A percentile compares a stretch with the other conserved stretches of the same genome.
These are phyloP conservation scores for Kingdonia uniflora DNA, from an alignment of 164 flowering plant species.

Conservation along the genomic window DNA sequence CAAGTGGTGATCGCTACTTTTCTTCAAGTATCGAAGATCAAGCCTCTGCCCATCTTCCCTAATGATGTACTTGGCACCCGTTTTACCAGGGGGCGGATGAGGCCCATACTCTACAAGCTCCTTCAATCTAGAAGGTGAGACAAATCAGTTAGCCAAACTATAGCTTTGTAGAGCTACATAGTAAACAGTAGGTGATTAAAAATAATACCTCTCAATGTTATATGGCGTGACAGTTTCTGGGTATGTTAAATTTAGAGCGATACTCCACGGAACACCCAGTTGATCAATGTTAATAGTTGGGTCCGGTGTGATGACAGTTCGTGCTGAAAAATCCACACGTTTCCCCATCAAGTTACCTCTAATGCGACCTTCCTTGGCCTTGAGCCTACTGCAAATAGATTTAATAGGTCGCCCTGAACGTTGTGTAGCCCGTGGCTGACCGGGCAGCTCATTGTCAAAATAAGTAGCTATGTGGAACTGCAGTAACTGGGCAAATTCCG, in stretches of 20 bases:
- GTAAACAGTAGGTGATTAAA: neutral
- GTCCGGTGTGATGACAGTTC: constrained; percentile 97
- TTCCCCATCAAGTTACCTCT: constrained; percentile 99
- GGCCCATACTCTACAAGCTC: constrained; percentile 99
- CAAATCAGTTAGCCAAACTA: neutral
- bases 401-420: constrained; percentile 95
- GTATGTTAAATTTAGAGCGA: constrained; percentile 90
- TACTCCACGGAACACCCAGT: constrained; percentile 99
- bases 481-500: constrained; percentile 90
- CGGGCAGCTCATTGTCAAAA: constrained; percentile 98
- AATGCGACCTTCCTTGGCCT: constrained; percentile 98
- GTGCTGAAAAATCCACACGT: constrained; percentile 95
- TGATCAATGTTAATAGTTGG: constrained; percentile 96
- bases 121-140: constrained; percentile 53
- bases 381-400: constrained; percentile 94
- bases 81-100: constrained; percentile 99
- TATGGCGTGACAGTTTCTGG: constrained; percentile 99
- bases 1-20: constrained; percentile 95
- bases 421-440: constrained; percentile 99
- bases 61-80: constrained; percentile 97
- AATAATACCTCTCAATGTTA: constrained; percentile 78
- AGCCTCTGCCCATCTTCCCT: constrained; percentile 98
- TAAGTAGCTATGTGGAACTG: constrained; percentile 98
- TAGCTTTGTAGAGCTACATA: neutral
- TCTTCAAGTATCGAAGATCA: constrained; percentile 94